These are phyloP conservation scores for Talaromyces albobiverticillius DNA, from an alignment of 2,329 filamentous ascomycete genomes.

Conservation along the genomic window DNA sequence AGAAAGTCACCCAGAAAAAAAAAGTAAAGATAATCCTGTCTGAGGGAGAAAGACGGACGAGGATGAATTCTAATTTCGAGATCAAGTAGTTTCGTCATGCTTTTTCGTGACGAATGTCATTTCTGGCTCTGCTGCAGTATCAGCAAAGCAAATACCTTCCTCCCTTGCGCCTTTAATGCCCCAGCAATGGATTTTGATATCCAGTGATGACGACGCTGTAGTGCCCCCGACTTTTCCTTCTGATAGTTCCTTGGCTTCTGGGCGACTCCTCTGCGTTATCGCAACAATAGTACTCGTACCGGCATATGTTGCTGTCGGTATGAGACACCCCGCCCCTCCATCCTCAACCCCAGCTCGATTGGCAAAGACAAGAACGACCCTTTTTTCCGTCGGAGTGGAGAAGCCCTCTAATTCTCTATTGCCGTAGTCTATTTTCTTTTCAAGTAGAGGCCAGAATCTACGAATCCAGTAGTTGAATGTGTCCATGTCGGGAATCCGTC, in stretches of 20 bases:
- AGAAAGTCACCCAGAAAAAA: not conserved
- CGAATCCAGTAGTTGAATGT: conserved; percentile 64
- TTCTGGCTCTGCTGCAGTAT: conserved; percentile 41
- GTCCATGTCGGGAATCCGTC: conserved; percentile 52
- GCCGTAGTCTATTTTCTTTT: conserved; percentile 25
- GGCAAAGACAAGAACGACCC: conserved; percentile 46
- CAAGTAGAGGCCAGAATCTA: conserved; percentile 54
- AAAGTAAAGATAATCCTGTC: not conserved
- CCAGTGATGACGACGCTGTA: conserved; percentile 18
- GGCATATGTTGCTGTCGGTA: conserved; percentile 44
- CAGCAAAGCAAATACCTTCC: conserved; percentile 47
- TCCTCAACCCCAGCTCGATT: conserved; percentile 45
- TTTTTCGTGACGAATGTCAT: conserved; percentile 31
- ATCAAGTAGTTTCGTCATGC: not conserved
- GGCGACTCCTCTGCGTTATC: conserved; percentile 28
- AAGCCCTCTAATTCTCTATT: conserved; percentile 12
- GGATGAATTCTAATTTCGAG: not conserved
- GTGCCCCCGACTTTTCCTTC: conserved; percentile 16
- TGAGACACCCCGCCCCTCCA: conserved; percentile 29
- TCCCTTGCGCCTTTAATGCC: conserved; percentile 43
- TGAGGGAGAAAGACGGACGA: not conserved
- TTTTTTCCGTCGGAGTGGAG: conserved; percentile 23
- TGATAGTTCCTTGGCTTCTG: conserved; percentile 12
- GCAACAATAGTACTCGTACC: conserved; percentile 48
- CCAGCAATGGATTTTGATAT: conserved; percentile 44